phyloP scores from a whole-genome alignment of 148 eudicot genomes.

The Nepenthes gracilis region DNA sequence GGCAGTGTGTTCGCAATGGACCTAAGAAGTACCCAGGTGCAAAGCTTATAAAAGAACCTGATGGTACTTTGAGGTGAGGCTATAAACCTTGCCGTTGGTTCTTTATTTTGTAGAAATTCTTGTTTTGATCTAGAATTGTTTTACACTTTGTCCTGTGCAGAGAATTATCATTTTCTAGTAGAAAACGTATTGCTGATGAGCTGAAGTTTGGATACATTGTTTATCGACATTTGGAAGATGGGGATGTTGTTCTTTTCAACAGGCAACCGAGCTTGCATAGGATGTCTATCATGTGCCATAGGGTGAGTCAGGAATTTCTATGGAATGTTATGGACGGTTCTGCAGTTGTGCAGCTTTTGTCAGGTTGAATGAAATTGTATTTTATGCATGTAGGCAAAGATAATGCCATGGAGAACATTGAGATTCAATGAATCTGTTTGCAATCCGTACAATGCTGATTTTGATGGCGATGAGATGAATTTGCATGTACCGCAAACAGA shows the following conservation, averaged over 20 bases:
- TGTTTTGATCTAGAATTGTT: background rate
- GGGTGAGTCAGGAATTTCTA: slow-evolving; percentile 32
- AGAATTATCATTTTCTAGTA: slow-evolving; percentile 37
- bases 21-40: slow-evolving; percentile 93
- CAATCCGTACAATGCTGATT: slow-evolving; percentile 98
- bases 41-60: slow-evolving; percentile 45
- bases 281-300: slow-evolving; percentile 97
- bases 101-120: background rate
- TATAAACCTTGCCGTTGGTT: background rate
- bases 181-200: slow-evolving; percentile 79
- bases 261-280: slow-evolving; percentile 98
- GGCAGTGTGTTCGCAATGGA: slow-evolving; percentile 88
- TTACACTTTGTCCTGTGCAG: slow-evolving; percentile 31
- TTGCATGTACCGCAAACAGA: slow-evolving; percentile 98
- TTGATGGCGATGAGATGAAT: slow-evolving; percentile 99
- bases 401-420: slow-evolving; percentile 98
- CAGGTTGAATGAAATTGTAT: background rate
- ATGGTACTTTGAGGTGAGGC: slow-evolving; percentile 58
- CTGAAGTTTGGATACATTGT: slow-evolving; percentile 77
- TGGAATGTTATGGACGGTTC: background rate
- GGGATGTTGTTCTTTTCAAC: slow-evolving; percentile 89
- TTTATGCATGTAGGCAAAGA: slow-evolving; percentile 52
- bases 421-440: slow-evolving; percentile 99
- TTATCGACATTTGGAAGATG: slow-evolving; percentile 90
- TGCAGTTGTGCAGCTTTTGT: background rate